Conservation (phyloP, 805 yeast genomes). For the Candida nanaspora region DNA sequence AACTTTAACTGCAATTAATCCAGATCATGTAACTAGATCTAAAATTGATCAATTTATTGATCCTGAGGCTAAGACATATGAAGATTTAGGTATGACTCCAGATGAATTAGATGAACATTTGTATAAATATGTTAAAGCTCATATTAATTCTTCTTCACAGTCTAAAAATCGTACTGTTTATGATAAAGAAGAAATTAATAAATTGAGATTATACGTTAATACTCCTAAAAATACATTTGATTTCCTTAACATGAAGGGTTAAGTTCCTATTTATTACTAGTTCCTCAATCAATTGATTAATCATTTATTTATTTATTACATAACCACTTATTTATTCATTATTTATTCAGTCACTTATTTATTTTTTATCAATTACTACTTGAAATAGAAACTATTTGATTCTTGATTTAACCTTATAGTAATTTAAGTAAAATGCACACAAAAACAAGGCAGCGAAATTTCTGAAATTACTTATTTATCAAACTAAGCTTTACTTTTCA, state of each 20-base stretch:
- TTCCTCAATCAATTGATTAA: no score
- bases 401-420: no score
- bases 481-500: no score
- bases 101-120: constrained; percentile 44
- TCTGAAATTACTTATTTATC: no score
- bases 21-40: constrained; percentile 72
- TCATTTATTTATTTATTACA: not conserved
- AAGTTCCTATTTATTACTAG: no score
- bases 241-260: constrained; percentile 21
- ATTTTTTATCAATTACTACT: no score
- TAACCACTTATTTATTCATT: not conserved
- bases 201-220: constrained; percentile 29
- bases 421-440: no score
- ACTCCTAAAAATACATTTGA: constrained; percentile 26
- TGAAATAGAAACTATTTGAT: no score
- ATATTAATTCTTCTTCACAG: constrained; percentile 28
- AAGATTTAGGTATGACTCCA: constrained; percentile 63
- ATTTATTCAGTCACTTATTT: no score
- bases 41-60: constrained; percentile 59
- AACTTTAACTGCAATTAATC: constrained; percentile 32
- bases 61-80: constrained; percentile 53
- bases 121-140: constrained; percentile 34
- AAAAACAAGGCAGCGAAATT: no score
- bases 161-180: constrained; percentile 29
- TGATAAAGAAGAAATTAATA: constrained; percentile 27